These are phyloP conservation scores for Colletotrichum sp. DNA, from an alignment of 2,329 filamentous ascomycete genomes.

Conservation along the genomic window DNA sequence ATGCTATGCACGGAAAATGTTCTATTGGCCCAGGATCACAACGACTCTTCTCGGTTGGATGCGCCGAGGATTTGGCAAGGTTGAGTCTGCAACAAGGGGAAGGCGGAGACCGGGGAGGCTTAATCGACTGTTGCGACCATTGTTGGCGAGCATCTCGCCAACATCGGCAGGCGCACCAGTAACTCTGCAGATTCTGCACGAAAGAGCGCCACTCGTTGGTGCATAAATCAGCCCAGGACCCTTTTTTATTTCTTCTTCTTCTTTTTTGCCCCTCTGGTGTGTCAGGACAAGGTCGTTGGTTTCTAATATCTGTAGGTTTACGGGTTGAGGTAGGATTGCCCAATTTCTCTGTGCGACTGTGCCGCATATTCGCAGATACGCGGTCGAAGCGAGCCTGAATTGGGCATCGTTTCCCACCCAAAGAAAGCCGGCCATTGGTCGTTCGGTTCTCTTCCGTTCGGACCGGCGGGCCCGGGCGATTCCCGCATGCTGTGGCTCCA, in stretches of 20 bases:
- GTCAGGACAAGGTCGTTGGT: neutral
- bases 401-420: neutral
- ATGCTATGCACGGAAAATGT: neutral
- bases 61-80: neutral
- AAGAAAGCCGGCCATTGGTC: neutral
- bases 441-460: neutral
- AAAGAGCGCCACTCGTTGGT: neutral
- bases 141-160: neutral
- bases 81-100: neutral
- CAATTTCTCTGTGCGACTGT: neutral
- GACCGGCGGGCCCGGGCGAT: neutral
- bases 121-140: neutral
- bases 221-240: slow-evolving; percentile 15
- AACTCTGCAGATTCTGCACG: neutral
- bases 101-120: neutral
- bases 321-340: neutral
- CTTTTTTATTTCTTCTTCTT: neutral
- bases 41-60: neutral
- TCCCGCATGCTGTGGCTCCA: neutral
- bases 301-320: neutral
- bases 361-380: slow-evolving; percentile 1
- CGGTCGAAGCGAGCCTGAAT: neutral
- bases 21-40: neutral
- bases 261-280: neutral
- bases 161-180: neutral